phyloP scores from a whole-genome alignment of 306 rosid species.

The Casuarina cunninghamiana region DNA sequence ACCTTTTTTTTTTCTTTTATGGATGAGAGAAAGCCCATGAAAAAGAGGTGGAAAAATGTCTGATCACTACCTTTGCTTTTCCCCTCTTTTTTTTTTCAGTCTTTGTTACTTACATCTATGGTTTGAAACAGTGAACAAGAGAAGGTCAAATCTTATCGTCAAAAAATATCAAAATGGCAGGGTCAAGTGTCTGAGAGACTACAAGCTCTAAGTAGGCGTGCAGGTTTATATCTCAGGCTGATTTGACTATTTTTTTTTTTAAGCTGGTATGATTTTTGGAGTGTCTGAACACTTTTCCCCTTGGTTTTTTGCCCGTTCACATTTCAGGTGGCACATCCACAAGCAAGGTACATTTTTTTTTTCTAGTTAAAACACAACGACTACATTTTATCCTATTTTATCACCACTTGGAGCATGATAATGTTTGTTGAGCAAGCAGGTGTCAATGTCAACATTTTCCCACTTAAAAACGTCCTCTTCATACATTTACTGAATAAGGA shows the following conservation, averaged over 20 bases:
- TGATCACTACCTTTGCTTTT: neutral
- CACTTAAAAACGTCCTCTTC: neutral
- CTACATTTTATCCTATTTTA: slow-evolving; percentile 4
- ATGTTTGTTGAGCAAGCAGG: neutral
- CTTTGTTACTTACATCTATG: slow-evolving; percentile 19
- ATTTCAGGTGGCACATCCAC: slow-evolving; percentile 63
- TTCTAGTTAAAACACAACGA: slow-evolving; percentile 31
- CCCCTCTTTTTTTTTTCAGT: neutral
- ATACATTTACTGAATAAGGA: neutral
- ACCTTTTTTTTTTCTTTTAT: neutral
- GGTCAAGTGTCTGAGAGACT: slow-evolving; percentile 86
- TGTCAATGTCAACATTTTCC: neutral
- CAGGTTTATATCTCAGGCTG: slow-evolving; percentile 55
- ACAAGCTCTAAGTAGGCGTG: slow-evolving; percentile 61
- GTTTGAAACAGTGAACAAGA: slow-evolving; percentile 65
- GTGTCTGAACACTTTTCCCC: slow-evolving; percentile 27
- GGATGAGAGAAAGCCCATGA: neutral
- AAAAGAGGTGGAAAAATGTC: neutral
- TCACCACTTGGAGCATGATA: neutral
- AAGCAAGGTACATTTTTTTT: slow-evolving; percentile 56
- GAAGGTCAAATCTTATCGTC: slow-evolving; percentile 83
- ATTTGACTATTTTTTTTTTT: slow-evolving; percentile 17
- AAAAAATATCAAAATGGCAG: slow-evolving; percentile 90
- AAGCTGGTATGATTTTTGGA: neutral
- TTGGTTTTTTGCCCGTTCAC: slow-evolving; percentile 17